Percentiles rank a stretch among this genome's conserved stretches.
Evolutionary conservation across 1,284 basidiomycete species (phyloP).

Genomic region (Leccinum subrobustum): DNA sequence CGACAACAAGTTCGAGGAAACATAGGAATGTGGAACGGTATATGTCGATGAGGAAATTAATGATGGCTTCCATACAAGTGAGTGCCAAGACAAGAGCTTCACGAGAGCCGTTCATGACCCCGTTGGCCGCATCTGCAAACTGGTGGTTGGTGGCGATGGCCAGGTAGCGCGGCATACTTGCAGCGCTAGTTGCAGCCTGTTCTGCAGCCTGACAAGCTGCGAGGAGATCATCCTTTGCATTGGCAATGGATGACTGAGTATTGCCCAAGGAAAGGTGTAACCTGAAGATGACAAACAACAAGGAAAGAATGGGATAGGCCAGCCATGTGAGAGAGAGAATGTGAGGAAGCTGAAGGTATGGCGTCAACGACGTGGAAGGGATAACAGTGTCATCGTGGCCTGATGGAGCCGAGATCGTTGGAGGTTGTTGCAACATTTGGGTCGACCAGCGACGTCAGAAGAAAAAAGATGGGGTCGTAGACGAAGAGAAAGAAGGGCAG

Average conservation of each 20-base stretch:
- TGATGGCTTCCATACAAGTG: conserved; percentile 81
- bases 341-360: conserved; percentile 81
- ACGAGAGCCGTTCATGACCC: conserved; percentile 74
- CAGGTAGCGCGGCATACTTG: conserved; percentile 85
- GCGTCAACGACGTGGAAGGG: conserved; percentile 56
- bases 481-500: conserved; percentile 22
- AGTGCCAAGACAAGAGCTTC: conserved; percentile 70
- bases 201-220: conserved; percentile 84
- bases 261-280: conserved; percentile 72
- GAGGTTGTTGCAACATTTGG: conserved; percentile 33
- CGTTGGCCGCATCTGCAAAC: conserved; percentile 76
- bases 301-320: conserved; percentile 80
- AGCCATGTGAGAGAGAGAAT: conserved; percentile 84
- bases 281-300: conserved; percentile 84
- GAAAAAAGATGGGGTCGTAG: conserved; percentile 26
- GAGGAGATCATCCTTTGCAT: conserved; percentile 71
- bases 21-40: conserved; percentile 92
- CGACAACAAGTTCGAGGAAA: conserved; percentile 87
- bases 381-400: conserved; percentile 48
- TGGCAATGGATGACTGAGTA: conserved; percentile 63
- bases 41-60: conserved; percentile 89
- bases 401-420: conserved; percentile 45
- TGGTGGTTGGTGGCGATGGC: conserved; percentile 82
- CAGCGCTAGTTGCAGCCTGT: conserved; percentile 75
- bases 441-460: conserved; percentile 50